These are phyloP conservation scores for Luffa acutangula DNA, from an alignment of 306 rosid species.

Conservation along the genomic window DNA sequence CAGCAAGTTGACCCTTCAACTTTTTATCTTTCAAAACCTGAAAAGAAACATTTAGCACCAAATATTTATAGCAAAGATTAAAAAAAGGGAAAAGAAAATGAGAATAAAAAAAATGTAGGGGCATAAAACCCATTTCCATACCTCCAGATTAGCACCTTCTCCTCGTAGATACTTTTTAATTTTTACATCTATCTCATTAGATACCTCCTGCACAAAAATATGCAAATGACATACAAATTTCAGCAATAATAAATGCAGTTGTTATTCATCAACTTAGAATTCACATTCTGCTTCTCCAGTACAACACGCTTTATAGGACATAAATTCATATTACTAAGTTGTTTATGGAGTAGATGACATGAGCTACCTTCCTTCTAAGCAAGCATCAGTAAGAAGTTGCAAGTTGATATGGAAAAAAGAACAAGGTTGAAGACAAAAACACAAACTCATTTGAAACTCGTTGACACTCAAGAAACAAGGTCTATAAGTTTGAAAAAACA, in stretches of 20 bases:
- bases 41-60: not conserved
- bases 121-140: conserved; percentile 9
- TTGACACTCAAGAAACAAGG: not conserved
- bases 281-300: not conserved
- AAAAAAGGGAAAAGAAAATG: not conserved
- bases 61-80: not conserved
- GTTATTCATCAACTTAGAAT: not conserved
- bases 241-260: not conserved
- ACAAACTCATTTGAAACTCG: not conserved
- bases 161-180: conserved; percentile 78
- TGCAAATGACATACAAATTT: not conserved
- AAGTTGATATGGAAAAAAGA: not conserved
- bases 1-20: conserved; percentile 59
- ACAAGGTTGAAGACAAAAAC: not conserved
- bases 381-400: not conserved
- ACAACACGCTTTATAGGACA: not conserved
- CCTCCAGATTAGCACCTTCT: conserved; percentile 55
- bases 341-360: not conserved
- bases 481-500: not conserved
- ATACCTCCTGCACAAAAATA: conserved; percentile 28
- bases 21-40: conserved; percentile 69
- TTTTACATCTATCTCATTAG: conserved; percentile 44
- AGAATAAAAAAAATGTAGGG: not conserved
- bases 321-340: not conserved
- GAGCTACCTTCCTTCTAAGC: not conserved